Percentiles rank a stretch among this genome's conserved stretches.
phyloP scores from a whole-genome alignment of 257 asterid species.

The Solanum chiquidenum region DNA sequence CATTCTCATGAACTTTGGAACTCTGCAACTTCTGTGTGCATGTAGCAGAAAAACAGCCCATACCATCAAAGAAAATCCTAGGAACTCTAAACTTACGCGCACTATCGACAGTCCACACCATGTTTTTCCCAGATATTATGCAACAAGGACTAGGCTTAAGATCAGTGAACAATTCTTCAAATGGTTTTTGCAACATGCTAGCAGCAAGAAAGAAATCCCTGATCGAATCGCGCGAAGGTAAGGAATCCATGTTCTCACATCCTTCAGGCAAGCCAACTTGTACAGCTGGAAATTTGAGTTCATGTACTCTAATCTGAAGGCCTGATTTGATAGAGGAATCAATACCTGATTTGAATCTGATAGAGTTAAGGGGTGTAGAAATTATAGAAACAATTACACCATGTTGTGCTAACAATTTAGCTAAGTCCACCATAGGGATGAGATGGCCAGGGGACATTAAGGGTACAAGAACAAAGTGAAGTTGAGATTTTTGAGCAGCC shows the following conservation, averaged over 20 bases:
- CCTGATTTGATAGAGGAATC: slow-evolving; percentile 24
- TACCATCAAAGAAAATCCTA: slow-evolving; percentile 36
- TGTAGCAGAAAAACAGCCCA: slow-evolving; percentile 31
- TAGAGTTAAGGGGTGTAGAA: slow-evolving; percentile 33
- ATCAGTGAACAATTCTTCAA: slow-evolving; percentile 14
- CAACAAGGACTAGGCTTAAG: slow-evolving; percentile 25
- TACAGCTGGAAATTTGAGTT: slow-evolving; percentile 23
- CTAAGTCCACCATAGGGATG: slow-evolving; percentile 74
- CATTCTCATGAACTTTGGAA: slow-evolving; percentile 10
- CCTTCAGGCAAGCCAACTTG: slow-evolving; percentile 43
- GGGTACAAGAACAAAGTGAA: slow-evolving; percentile 59
- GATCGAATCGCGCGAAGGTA: slow-evolving; percentile 23
- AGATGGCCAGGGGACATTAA: slow-evolving; percentile 68
- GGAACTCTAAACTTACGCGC: slow-evolving; percentile 19
- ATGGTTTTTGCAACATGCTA: slow-evolving; percentile 14
- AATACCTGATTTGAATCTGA: slow-evolving; percentile 14
- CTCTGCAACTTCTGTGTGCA: slow-evolving; percentile 6
- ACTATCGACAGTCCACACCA: slow-evolving; percentile 24
- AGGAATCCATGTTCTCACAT: slow-evolving; percentile 39
- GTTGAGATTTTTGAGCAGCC: slow-evolving; percentile 5
- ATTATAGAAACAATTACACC: slow-evolving; percentile 19
- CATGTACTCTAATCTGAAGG: slow-evolving; percentile 20
- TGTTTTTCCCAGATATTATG: slow-evolving; percentile 28
- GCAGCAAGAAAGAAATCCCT: slow-evolving; percentile 22
- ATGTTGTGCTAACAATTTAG: slow-evolving; percentile 38